Conservation (phyloP, 257 asterid genomes). For the Solanum pimpinellifolium region DNA sequence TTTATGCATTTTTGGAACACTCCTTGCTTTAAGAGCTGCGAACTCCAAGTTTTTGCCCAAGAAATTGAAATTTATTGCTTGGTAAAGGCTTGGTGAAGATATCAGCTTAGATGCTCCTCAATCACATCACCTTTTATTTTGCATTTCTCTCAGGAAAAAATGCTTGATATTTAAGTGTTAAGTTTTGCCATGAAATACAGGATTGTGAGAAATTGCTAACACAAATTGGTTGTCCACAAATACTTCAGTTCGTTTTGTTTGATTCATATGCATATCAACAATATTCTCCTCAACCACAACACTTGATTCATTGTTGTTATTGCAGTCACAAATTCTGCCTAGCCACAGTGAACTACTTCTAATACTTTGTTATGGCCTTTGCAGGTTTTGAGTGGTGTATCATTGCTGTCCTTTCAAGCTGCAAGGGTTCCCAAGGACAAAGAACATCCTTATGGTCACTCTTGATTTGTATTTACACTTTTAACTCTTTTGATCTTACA, state of each 20-base stretch:
- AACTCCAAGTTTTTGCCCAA: neutral
- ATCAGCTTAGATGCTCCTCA: neutral
- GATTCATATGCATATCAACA: neutral
- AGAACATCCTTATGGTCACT: conserved; percentile 98
- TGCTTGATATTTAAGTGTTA: neutral
- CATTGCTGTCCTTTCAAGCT: conserved; percentile 78
- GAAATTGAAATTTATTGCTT: neutral
- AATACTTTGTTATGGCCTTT: neutral
- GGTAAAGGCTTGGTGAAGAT: neutral
- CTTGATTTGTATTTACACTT: conserved; percentile 68
- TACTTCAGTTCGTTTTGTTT: neutral
- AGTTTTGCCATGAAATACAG: neutral
- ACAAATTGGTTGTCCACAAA: neutral
- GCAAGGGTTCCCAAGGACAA: conserved; percentile 92
- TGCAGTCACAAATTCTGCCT: neutral
- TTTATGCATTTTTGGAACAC: neutral
- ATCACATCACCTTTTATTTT: neutral
- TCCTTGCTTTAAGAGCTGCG: neutral
- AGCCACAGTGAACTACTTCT: neutral
- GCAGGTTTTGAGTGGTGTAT: conserved; percentile 94
- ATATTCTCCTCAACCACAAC: neutral
- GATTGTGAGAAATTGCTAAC: neutral
- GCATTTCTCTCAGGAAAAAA: neutral
- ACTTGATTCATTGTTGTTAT: neutral
- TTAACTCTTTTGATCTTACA: conserved; percentile 26